Percentiles rank a stretch among this genome's conserved stretches.
Evolutionary conservation across 2,329 filamentous ascomycete genomes (phyloP).

Genomic region (Colletotrichum endophyticum): DNA sequence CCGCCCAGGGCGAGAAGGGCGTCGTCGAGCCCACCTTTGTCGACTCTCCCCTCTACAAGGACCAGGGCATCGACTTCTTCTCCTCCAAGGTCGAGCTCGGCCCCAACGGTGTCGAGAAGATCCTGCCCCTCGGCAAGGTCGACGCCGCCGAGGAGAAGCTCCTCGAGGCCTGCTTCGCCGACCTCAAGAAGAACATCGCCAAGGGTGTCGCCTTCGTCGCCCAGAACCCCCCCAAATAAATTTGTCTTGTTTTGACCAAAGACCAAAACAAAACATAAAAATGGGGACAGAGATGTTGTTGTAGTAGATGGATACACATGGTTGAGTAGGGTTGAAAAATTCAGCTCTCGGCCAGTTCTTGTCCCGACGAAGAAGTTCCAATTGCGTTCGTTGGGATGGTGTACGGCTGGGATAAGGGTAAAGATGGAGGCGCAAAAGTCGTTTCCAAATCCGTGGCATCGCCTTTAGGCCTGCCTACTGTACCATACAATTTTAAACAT

Average conservation of each 20-base stretch:
- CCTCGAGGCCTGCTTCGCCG: constrained; percentile 81
- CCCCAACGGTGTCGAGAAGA: constrained; percentile 94
- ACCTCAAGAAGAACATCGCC: constrained; percentile 93
- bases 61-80: constrained; percentile 98
- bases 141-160: constrained; percentile 88
- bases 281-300: neutral
- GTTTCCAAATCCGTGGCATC: constrained; percentile 12
- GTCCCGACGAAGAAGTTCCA: neutral
- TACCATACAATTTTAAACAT: constrained; percentile 21
- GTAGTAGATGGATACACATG: constrained; percentile 13
- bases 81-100: constrained; percentile 94
- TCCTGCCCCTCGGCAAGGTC: constrained; percentile 84
- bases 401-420: constrained; percentile 10
- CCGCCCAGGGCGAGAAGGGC: constrained; percentile 90
- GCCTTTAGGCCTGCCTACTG: constrained; percentile 20
- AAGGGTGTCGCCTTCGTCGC: constrained; percentile 77
- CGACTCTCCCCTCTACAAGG: constrained; percentile 97
- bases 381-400: neutral
- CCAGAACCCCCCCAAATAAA: constrained; percentile 65
- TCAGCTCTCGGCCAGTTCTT: neutral
- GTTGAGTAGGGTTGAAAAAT: constrained; percentile 19
- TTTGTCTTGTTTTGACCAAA: neutral
- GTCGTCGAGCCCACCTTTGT: constrained; percentile 97
- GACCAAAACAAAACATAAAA: neutral
- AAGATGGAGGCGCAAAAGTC: constrained; percentile 15